These are phyloP conservation scores for Hammondia hammondi DNA, from an alignment of 169 alveolate genomes.

Conservation along the genomic window DNA sequence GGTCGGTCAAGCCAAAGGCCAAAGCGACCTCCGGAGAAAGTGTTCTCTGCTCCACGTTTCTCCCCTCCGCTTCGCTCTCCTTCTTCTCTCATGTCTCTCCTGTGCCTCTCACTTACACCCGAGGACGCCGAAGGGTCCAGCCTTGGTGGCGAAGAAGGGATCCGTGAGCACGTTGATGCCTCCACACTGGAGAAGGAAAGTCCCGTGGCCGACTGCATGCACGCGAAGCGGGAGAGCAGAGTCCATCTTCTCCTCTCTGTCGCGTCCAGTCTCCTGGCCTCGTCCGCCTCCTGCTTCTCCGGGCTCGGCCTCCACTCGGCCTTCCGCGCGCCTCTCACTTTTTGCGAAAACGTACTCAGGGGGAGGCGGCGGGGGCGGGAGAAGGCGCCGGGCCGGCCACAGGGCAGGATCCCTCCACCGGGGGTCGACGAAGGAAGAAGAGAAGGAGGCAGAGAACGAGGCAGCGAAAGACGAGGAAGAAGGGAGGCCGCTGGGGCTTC, in stretches of 20 bases:
- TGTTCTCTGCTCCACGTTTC: background rate
- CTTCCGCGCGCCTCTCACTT: background rate
- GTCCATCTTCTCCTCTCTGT: background rate
- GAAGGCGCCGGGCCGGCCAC: background rate
- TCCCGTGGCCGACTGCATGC: slow-evolving; percentile 43
- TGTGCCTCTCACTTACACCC: background rate
- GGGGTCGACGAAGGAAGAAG: background rate
- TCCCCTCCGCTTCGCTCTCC: background rate
- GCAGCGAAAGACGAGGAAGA: background rate
- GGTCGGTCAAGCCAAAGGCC: background rate
- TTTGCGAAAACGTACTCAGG: background rate
- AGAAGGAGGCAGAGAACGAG: background rate
- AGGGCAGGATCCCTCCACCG: slow-evolving; percentile 15
- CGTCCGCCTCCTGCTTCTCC: background rate
- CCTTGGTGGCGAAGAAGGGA: slow-evolving; percentile 19
- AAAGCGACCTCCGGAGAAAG: background rate
- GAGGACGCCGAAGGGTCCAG: slow-evolving; percentile 39
- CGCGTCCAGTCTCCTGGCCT: too few relatives aligned
- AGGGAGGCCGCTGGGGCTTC: background rate
- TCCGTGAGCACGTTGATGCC: slow-evolving; percentile 47
- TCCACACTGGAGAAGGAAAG: slow-evolving; percentile 41
- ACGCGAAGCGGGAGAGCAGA: slow-evolving; percentile 9
- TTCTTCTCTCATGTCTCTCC: background rate
- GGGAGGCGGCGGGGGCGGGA: slow-evolving; percentile 23
- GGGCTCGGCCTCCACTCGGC: background rate